Base-by-base conservation (phyloP, 129 eudicot species). In the Saussurea involucrata region DNA sequence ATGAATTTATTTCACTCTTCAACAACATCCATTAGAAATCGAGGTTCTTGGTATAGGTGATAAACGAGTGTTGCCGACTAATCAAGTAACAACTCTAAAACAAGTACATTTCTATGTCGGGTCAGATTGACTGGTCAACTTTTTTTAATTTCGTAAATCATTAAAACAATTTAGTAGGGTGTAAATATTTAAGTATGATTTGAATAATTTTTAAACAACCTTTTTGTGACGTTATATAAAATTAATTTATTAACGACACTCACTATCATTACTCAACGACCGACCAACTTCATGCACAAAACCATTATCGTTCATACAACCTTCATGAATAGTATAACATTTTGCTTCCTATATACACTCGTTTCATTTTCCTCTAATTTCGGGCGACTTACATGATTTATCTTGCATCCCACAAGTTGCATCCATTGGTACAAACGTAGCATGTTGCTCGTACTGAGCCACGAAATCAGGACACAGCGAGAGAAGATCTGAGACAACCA, bases 401-500 rank as follows among this genome's bases (percentile, higher is more conserved):
- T 58, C 17, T 36, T 68, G 80, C 8, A 57, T 55, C 68, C n/a
- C 57, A 8, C 24, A 69, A 74, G 73, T 68, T 68, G 74, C 71
- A 37, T 74, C 11, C 6, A 27, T 46, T 49, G 68, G 67, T 31
- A 46, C 29, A 21, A 37, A 5, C 24, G 33, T 46, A 15, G 67
- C 68, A 4, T 22, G 33, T 64, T 44, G 57, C 55, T 79, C 73
- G 12, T 64, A 42, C 24, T 57, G 85, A 46, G 67, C 67, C 63
- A 76, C 12, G 10, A 85, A 76, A 61, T 70, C 72, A 2, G 84
- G 70, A 68, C 69, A 58, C 20, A 66, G 21, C 4, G 86, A 71
- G 63, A 70, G 69, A 29, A 82, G 46, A 65, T 80, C 81, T 0
- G 88, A 74, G 46, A 70, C 63, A 12, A 17, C 42, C 49, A 37